Percentiles rank a stretch among this genome's conserved stretches.
Conservation (phyloP, 1,284 basidiomycete species). For the Pulveroboletus sp. region DNA sequence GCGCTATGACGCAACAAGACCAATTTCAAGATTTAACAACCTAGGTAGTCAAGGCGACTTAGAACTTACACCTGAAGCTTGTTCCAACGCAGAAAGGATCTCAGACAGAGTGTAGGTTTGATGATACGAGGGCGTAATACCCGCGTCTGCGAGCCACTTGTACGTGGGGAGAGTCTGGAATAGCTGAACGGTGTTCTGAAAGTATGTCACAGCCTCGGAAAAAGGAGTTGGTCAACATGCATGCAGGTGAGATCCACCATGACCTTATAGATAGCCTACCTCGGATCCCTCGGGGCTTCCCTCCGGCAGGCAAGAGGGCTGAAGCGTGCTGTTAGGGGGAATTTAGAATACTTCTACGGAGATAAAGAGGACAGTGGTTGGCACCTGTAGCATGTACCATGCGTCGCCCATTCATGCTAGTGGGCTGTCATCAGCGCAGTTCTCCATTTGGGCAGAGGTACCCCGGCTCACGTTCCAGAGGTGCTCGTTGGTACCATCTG, state of each 20-base stretch:
- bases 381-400: conserved; percentile 75
- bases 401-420: conserved; percentile 68
- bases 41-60: neutral
- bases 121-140: conserved; percentile 64
- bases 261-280: conserved; percentile 31
- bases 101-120: conserved; percentile 59
- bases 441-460: neutral
- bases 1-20: conserved; percentile 36
- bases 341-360: neutral
- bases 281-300: conserved; percentile 63
- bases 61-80: conserved; percentile 45
- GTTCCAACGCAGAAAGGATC: conserved; percentile 59
- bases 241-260: neutral
- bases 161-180: conserved; percentile 71
- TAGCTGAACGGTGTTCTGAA: conserved; percentile 61
- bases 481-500: conserved; percentile 60
- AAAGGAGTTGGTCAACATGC: neutral
- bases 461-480: conserved; percentile 65
- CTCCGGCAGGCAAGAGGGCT: conserved; percentile 55
- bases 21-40: neutral
- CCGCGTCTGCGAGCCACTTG: conserved; percentile 63
- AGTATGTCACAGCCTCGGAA: conserved; percentile 67
- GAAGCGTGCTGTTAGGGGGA: conserved; percentile 53
- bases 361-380: neutral
- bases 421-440: conserved; percentile 18